Evolutionary conservation across 176 grass and related monocot species (phyloP), one percentile per base, ranked within the genome.

Genomic region (Saccharum officinarum): DNA sequence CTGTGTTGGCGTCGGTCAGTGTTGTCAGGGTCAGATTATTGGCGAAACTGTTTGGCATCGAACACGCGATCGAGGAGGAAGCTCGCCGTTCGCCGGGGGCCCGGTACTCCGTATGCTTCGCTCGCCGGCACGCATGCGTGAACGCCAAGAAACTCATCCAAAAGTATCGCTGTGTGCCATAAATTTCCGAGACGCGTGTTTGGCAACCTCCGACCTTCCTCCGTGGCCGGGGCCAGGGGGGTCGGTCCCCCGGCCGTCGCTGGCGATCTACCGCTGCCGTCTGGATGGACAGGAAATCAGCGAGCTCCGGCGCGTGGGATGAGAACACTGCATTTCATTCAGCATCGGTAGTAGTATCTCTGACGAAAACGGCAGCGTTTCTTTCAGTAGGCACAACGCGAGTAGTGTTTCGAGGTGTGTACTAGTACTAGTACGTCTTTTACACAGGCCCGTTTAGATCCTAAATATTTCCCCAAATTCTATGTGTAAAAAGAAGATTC

Each of bases 71-170:
- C 33, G 60, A 49, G 46, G 61, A n/a, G 47, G 37, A 50, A n/a
- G 61, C 45, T 77, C 52, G 54, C 37, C n/a, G 64, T 23, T 1
- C 46, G 46, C 46, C 46, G 46, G 71, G 82, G 39, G 0, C 40
- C 71, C 69, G 25, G 76, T 23, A 11, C 67, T 82, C 80, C 80
- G 11, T 23, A 3, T 16, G 28, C 10, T 22, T 65, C 9, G 5
- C 67, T 38, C 55, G 59, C 49, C 83, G 62, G 74, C 55, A 20
- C 14, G 80, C 73, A 20, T 9, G 73, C 86, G 39, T 71, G 52
- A 36, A 28, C 49, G 22, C 71, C 63, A 71, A 41, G 83, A 25
- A 71, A 54, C 34, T 31, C 47, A 17, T 39, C 26, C 26, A 15
- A 69, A 80, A 84, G 42, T 34, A 39, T 54, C 42, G 15, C 42